Evolutionary conservation across 495 filamentous ascomycete genomes (phyloP), one percentile per base, ranked within the genome.

Genomic region (Corynascus novoguineensis): DNA sequence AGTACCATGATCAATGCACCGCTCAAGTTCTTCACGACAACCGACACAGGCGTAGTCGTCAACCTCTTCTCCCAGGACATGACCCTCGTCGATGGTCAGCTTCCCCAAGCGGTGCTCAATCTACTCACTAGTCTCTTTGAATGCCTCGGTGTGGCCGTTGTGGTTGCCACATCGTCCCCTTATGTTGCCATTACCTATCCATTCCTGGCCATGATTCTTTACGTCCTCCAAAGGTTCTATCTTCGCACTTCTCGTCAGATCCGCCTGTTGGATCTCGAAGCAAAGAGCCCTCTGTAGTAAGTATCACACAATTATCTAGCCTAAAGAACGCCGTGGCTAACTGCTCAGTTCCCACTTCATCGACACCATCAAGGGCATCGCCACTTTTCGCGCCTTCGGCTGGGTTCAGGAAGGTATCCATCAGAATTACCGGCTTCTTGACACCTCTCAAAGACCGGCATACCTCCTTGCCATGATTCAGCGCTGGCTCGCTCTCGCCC

Each of bases 231-330:
- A 53, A 71, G 65, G 12, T 74, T 76, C 63, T 85, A 85, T 51
- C 69, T 84, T 0, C 75, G 78, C 11, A 81, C 78, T 0, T 82
- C 80, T 0, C 76, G 80, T 3, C 83, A 85, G 56, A 51, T 86
- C 2, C 73, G 83, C 7, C 57, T 84, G 5, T 59, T 86, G 0
- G 82, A 84, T 53, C 75, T 78, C 3, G 73, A 78, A 53, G 64
- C 68, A 0, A 65, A 65, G 47, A 63, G 57, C 17, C 60, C 63
- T 5, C 38, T 65, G 0, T 65, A 65, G 62, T 67, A 44, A 50
- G 62, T 51, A 0, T 6, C 19, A 14, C 1, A 8, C 8, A 15
- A 11, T 25, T 10, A 15, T 11, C 41, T 14, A 29, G n/a, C 4
- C 37, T 6, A 8, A 6, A 12, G 27, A 0, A 27, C 17, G 27